These are phyloP conservation scores for Byssochlamys sp. DNA, from an alignment of 2,329 filamentous ascomycete species.

Conservation along the genomic window DNA sequence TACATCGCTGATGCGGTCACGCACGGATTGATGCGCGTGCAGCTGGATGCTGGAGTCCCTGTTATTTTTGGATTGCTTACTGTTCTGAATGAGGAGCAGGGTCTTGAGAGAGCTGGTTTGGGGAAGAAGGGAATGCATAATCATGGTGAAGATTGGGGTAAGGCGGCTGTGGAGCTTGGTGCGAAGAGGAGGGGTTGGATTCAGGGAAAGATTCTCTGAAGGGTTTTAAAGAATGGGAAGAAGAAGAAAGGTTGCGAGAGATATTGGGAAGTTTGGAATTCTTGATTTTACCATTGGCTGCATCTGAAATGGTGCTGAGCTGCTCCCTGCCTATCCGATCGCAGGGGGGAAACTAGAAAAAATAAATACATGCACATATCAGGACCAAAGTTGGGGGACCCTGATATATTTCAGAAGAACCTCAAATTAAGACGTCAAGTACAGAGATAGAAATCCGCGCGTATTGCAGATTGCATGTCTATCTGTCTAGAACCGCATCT, in stretches of 20 bases:
- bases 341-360: background rate
- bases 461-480: too few relatives aligned
- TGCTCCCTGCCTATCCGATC: background rate
- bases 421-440: too few relatives aligned
- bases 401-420: too few relatives aligned
- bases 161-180: conserved; percentile 86
- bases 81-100: conserved; percentile 79
- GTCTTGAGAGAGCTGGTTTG: conserved; percentile 71
- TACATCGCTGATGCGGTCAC: conserved; percentile 89
- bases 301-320: background rate
- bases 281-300: background rate
- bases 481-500: background rate
- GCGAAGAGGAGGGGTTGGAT: conserved; percentile 78
- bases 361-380: background rate
- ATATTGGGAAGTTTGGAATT: background rate
- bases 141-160: conserved; percentile 93
- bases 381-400: too few relatives aligned
- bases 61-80: conserved; percentile 90
- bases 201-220: conserved; percentile 51
- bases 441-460: too few relatives aligned
- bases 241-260: background rate
- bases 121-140: conserved; percentile 58
- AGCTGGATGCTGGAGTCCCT: conserved; percentile 78
- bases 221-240: background rate
- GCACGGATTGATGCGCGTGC: conserved; percentile 87